Conservation (phyloP, 768 basidiomycete species). For the Boletus insuetus region DNA sequence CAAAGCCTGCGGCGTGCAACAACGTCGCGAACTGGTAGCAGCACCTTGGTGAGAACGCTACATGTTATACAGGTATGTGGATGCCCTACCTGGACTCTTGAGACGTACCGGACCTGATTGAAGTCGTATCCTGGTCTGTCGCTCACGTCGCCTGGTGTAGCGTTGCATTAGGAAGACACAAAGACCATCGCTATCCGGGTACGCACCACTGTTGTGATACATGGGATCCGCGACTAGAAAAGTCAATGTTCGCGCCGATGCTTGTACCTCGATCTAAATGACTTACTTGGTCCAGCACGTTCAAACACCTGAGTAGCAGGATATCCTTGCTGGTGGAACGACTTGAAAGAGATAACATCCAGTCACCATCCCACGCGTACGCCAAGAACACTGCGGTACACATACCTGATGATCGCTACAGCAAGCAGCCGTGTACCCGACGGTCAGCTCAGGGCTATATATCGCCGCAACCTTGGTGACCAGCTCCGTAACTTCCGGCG, state of each 20-base stretch:
- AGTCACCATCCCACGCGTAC: background rate
- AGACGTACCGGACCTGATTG: conserved; percentile 76
- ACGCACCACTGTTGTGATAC: conserved; percentile 79
- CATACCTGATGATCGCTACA: conserved; percentile 88
- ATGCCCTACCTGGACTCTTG: conserved; percentile 74
- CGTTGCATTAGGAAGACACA: background rate
- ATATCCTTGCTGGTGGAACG: conserved; percentile 80
- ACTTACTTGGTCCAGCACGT: conserved; percentile 68
- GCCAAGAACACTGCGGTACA: background rate
- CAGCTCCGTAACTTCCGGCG: conserved; percentile 71
- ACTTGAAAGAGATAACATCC: conserved; percentile 37
- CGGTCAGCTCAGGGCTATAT: conserved; percentile 76
- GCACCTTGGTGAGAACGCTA: background rate
- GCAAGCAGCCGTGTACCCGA: conserved; percentile 74
- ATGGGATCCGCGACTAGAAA: conserved; percentile 75
- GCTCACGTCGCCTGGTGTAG: conserved; percentile 63
- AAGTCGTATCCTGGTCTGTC: conserved; percentile 81
- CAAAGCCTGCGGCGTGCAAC: conserved; percentile 66
- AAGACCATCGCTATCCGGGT: background rate
- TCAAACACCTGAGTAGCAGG: conserved; percentile 88
- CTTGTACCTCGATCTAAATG: background rate
- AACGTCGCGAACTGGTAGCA: conserved; percentile 59
- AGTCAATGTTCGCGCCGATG: background rate
- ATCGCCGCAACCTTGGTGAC: conserved; percentile 72
- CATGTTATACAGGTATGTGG: background rate